A percentile compares a stretch with the other conserved stretches of the same genome.
Conservation (phyloP, 129 eudicot species). For the Apium graveolens region DNA sequence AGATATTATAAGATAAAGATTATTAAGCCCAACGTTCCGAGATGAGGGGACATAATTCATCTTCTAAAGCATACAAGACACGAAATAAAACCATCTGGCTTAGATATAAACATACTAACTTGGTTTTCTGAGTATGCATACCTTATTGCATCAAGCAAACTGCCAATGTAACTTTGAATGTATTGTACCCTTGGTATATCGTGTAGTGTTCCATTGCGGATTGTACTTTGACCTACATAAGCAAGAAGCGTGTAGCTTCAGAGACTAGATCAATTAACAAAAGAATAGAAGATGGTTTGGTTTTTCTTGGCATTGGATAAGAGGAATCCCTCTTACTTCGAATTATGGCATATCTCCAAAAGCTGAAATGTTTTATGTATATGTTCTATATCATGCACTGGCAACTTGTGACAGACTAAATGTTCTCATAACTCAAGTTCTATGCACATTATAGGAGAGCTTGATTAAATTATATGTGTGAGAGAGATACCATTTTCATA, state of each 20-base stretch:
- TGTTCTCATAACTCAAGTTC: not conserved
- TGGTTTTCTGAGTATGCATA: not conserved
- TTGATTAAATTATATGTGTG: not conserved
- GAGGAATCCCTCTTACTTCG: not conserved
- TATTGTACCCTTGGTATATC: slow-evolving; percentile 23
- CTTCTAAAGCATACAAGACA: not conserved
- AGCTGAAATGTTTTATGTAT: not conserved
- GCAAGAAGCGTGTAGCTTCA: not conserved
- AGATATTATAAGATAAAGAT: not conserved
- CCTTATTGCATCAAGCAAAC: slow-evolving; percentile 21
- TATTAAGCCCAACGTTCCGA: not conserved
- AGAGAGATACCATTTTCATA: slow-evolving; percentile 61
- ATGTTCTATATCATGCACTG: not conserved
- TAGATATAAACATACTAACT: not conserved
- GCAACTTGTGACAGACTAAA: not conserved
- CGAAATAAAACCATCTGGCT: not conserved
- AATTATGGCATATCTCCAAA: not conserved
- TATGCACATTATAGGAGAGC: not conserved
- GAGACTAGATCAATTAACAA: not conserved
- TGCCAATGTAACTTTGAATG: slow-evolving; percentile 20
- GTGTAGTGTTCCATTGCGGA: slow-evolving; percentile 19
- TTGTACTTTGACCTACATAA: slow-evolving; percentile 16
- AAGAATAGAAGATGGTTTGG: not conserved
- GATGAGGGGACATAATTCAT: not conserved
- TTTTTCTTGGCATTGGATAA: not conserved